phyloP scores from a whole-genome alignment of 495 filamentous ascomycete species.

The Xylaria nigripes region DNA sequence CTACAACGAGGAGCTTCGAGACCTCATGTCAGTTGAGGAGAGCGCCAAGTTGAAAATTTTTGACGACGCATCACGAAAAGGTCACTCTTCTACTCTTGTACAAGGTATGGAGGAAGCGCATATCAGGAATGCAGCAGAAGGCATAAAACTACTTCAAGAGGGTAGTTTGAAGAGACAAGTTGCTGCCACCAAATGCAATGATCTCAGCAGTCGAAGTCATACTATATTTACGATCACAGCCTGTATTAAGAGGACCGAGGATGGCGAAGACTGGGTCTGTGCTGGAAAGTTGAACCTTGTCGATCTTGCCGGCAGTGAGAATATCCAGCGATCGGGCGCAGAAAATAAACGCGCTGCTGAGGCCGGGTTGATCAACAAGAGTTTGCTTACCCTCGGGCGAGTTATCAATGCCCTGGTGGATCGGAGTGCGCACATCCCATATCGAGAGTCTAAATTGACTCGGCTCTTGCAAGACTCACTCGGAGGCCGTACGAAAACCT shows the following conservation, averaged over 20 bases:
- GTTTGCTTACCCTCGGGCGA: slow-evolving; percentile 82
- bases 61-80: slow-evolving; percentile 80
- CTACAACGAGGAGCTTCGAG: slow-evolving; percentile 94
- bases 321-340: slow-evolving; percentile 91
- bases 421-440: slow-evolving; percentile 83
- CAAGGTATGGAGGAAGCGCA: slow-evolving; percentile 97
- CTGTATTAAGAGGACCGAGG: slow-evolving; percentile 72
- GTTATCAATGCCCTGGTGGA: slow-evolving; percentile 98
- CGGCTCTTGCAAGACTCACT: slow-evolving; percentile 92
- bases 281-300: slow-evolving; percentile 93
- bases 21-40: slow-evolving; percentile 76
- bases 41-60: slow-evolving; percentile 85
- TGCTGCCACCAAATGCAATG: slow-evolving; percentile 96
- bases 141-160: slow-evolving; percentile 78
- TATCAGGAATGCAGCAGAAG: slow-evolving; percentile 74
- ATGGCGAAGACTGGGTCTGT: slow-evolving; percentile 79
- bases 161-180: slow-evolving; percentile 93
- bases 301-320: slow-evolving; percentile 93
- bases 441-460: slow-evolving; percentile 94
- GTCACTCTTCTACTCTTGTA: slow-evolving; percentile 69
- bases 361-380: slow-evolving; percentile 96
- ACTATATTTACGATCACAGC: slow-evolving; percentile 94
- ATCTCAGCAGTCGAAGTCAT: slow-evolving; percentile 89
- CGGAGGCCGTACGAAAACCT: slow-evolving; percentile 91
- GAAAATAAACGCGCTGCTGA: slow-evolving; percentile 96